Percentiles rank a stretch among this genome's conserved stretches.
phyloP scores from a whole-genome alignment of 2,329 filamentous ascomycete genomes.

The Apiospora hydei region DNA sequence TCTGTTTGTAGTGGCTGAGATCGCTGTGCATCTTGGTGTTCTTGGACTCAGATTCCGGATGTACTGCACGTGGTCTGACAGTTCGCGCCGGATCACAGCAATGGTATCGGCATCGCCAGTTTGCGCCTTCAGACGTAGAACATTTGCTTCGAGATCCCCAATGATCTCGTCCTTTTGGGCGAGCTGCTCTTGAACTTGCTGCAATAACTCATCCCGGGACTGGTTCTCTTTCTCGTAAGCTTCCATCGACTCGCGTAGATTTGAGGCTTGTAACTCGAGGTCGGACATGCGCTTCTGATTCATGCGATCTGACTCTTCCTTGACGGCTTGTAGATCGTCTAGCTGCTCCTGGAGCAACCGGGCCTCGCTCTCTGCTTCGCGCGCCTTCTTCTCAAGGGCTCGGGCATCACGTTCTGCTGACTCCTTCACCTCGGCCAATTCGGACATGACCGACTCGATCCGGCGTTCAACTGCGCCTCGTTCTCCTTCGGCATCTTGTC shows the following conservation, averaged over 20 bases:
- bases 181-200: conserved; percentile 70
- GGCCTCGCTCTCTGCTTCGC: conserved; percentile 77
- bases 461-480: conserved; percentile 58
- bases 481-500: conserved; percentile 65
- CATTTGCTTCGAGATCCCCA: conserved; percentile 80
- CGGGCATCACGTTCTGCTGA: conserved; percentile 63
- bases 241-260: conserved; percentile 56
- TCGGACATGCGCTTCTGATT: conserved; percentile 62
- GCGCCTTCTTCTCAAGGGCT: conserved; percentile 71
- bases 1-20: conserved; percentile 80
- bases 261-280: conserved; percentile 59
- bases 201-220: conserved; percentile 62
- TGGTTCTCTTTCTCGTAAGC: conserved; percentile 67
- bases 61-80: conserved; percentile 91
- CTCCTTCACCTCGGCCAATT: conserved; percentile 61
- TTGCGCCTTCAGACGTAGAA: conserved; percentile 84
- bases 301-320: conserved; percentile 73
- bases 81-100: conserved; percentile 82
- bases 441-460: conserved; percentile 56
- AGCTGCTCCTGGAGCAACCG: conserved; percentile 79
- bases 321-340: conserved; percentile 70
- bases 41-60: conserved; percentile 80
- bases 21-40: conserved; percentile 83
- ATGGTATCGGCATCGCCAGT: conserved; percentile 88
- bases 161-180: conserved; percentile 73